These are phyloP conservation scores for Exophiala viscosa DNA, from an alignment of 2,329 filamentous ascomycete genomes.

Conservation along the genomic window DNA sequence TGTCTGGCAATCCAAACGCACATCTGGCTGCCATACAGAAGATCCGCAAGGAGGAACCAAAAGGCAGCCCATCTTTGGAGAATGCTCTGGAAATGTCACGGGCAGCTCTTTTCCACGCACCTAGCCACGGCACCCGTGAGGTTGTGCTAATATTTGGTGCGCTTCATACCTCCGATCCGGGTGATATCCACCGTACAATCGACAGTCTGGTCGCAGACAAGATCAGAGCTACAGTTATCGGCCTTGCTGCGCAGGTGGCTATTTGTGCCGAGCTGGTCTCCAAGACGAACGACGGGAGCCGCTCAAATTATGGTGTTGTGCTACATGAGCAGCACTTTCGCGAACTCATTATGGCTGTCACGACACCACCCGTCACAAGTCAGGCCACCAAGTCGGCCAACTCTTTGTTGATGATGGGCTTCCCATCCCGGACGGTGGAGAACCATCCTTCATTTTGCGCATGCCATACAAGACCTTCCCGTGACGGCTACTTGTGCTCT, in stretches of 20 bases:
- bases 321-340: conserved; percentile 83
- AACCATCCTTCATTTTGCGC: conserved; percentile 73
- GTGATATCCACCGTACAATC: conserved; percentile 92
- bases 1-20: conserved; percentile 85
- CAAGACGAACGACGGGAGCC: conserved; percentile 79
- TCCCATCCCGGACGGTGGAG: conserved; percentile 80
- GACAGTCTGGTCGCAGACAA: conserved; percentile 71
- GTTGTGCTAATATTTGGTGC: conserved; percentile 90
- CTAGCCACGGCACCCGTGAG: conserved; percentile 88
- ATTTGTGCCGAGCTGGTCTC: conserved; percentile 86
- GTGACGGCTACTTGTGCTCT: conserved; percentile 87
- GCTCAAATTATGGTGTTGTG: conserved; percentile 71
- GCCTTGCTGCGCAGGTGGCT: conserved; percentile 83
- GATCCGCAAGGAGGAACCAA: conserved; percentile 50
- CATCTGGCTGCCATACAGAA: conserved; percentile 74
- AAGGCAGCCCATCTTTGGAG: conserved; percentile 77
- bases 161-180: conserved; percentile 83
- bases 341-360: conserved; percentile 82
- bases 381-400: conserved; percentile 41
- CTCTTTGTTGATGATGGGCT: conserved; percentile 91
- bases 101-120: conserved; percentile 86
- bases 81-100: conserved; percentile 95
- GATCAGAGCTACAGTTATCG: conserved; percentile 84
- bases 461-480: conserved; percentile 77
- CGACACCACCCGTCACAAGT: conserved; percentile 81